Conservation (phyloP, 78 protist genomes). For the Dictyostelium firmibasis region DNA sequence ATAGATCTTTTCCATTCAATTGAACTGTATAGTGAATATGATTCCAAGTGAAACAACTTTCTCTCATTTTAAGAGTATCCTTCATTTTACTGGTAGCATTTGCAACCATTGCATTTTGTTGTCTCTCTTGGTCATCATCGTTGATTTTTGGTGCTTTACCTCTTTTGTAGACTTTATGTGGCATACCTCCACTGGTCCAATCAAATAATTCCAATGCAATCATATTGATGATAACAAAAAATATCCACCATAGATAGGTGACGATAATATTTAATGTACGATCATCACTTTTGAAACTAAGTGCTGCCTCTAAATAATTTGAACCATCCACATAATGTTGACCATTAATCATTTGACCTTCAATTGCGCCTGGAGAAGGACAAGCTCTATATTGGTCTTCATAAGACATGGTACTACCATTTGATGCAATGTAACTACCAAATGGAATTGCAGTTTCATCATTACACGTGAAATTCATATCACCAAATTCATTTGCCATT, state of each 20-base stretch:
- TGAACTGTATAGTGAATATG: conserved; percentile 34
- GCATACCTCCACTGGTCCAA: conserved; percentile 36
- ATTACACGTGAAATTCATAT: not conserved
- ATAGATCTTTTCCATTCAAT: not conserved
- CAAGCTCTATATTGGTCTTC: conserved; percentile 12
- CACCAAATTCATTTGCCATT: conserved; percentile 48
- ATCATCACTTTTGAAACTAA: not conserved
- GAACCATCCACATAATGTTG: not conserved
- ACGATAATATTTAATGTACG: conserved; percentile 11
- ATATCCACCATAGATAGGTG: conserved; percentile 14
- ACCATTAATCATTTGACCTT: conserved; percentile 24
- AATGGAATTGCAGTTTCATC: conserved; percentile 29
- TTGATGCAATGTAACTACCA: conserved; percentile 13
- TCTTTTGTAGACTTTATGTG: conserved; percentile 62
- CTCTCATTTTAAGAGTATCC: not conserved
- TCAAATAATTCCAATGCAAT: conserved; percentile 35
- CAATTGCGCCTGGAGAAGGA: conserved; percentile 4
- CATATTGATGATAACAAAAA: conserved; percentile 11
- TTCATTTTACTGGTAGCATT: conserved; percentile 48
- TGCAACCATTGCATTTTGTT: conserved; percentile 21
- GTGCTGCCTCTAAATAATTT: not conserved
- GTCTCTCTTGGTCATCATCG: conserved; percentile 21
- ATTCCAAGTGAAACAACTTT: conserved; percentile 54
- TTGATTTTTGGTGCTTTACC: conserved; percentile 73
- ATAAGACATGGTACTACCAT: not conserved